phyloP scores from a whole-genome alignment of 192 early-diverging fungal species.

The Podila epicladia region DNA sequence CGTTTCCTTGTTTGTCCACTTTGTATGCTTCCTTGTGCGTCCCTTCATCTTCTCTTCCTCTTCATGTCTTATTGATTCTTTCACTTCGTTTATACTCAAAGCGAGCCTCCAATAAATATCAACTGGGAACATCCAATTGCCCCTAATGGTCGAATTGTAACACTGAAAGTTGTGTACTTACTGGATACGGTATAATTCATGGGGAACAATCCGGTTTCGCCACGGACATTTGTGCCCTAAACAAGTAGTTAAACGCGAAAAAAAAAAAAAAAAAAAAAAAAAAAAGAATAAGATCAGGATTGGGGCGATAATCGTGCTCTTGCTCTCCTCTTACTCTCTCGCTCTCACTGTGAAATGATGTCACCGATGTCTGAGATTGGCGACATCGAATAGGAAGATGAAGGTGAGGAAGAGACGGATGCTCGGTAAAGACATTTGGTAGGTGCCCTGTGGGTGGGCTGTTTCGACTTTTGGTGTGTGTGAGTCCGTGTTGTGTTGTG shows the following conservation, averaged over 20 bases:
- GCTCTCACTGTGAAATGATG: too few species aligned
- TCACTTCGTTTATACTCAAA: neutral
- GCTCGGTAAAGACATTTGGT: too few species aligned
- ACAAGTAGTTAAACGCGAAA: neutral
- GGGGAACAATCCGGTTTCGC: conserved; percentile 79
- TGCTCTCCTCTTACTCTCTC: too few species aligned
- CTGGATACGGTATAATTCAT: conserved; percentile 63
- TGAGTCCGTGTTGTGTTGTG: too few species aligned
- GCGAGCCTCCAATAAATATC: too few species aligned
- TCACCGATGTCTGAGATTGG: too few species aligned
- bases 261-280: conserved; percentile 2
- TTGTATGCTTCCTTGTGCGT: neutral
- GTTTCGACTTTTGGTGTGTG: too few species aligned
- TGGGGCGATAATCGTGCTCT: too few species aligned
- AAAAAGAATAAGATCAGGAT: neutral
- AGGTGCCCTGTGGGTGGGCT: too few species aligned
- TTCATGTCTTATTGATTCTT: neutral
- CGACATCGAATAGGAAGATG: too few species aligned
- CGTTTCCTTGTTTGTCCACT: neutral
- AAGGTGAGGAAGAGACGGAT: too few species aligned
- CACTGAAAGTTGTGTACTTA: neutral
- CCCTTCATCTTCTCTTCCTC: neutral
- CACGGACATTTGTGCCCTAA: conserved; percentile 72
- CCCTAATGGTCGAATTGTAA: neutral
- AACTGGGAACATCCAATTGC: neutral